Conservation (phyloP, 1,139 yeast genomes). For the Hanseniaspora gamundiae region DNA sequence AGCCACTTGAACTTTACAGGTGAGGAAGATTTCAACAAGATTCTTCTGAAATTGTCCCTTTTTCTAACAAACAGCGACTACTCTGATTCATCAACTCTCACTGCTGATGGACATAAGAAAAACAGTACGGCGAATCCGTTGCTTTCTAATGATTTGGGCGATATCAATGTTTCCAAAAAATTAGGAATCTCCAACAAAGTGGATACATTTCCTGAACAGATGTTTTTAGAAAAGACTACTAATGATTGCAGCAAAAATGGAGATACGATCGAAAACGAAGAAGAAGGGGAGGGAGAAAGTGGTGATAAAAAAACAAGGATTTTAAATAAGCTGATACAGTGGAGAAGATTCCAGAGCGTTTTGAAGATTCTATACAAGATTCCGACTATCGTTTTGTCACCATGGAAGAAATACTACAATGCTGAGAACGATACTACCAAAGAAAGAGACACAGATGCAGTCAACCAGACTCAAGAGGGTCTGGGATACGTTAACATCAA, state of each 20-base stretch:
- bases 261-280: not conserved
- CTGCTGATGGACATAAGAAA: not conserved
- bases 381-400: not conserved
- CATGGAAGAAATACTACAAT: not conserved
- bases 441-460: too few species aligned
- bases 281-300: not conserved
- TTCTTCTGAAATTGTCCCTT: constrained; percentile 18
- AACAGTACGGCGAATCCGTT: not conserved
- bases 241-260: too few species aligned
- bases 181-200: not conserved
- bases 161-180: not conserved
- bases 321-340: not conserved
- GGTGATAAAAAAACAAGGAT: not conserved
- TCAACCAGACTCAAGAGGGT: not conserved
- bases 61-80: constrained; percentile 14
- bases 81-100: not conserved
- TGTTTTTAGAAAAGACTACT: too few species aligned
- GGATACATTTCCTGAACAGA: not conserved
- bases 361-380: not conserved
- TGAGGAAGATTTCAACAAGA: constrained; percentile 22
- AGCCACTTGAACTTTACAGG: constrained; percentile 22
- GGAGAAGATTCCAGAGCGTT: not conserved
- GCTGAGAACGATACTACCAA: not conserved
- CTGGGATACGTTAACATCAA: constrained; percentile 13
- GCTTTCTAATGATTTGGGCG: not conserved